Evolutionary conservation across 148 eudicot species (phyloP), one percentile per base, ranked within the genome.

Genomic region (Chenopodium album): DNA sequence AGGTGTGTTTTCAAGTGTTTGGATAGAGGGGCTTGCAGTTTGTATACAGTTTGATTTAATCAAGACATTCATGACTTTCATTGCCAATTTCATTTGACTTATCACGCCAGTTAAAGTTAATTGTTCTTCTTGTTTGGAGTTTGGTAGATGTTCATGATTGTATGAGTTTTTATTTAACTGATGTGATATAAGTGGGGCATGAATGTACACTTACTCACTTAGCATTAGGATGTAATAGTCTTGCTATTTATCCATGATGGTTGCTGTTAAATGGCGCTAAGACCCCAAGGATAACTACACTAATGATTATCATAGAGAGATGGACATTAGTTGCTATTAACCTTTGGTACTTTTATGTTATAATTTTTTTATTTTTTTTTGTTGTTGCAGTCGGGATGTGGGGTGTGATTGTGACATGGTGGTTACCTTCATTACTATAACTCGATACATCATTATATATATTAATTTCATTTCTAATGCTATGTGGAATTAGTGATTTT

Each of bases 1-100:
- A 92, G 93, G 95, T 92, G 80, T 60, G 72, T 82, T 73, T 32
- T 16, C 54, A n/a, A n/a, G 52, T 60, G 26, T 59, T 46, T 78
- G 60, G 26, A 44, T 46, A 22, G 31, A 73, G 3, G 8, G 23
- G 7, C 72, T 10, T 23, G 23, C 23, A 56, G 13, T 28, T 78
- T 23, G 12, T 23, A 64, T n/a, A 26, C 8, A 48, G 19, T 16
- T 50, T 54, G 44, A 31, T 47, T 13, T 4, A n/a, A 31, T 10
- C 14, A 48, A 50, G 14, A 54, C 9, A 23, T 29, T 7, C 9
- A 13, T 32, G 29, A 52, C 5, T 71, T 50, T 37, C 48, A 26
- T 44, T 69, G 34, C 80, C 32, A 10, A 26, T 65, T 46, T 63
- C 71, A 65, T 26, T 2, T 69, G 32, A 12, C 31, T 5, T 47